Conservation (phyloP, 352 stramenopile genomes). For the Globisporangium spinosum region DNA sequence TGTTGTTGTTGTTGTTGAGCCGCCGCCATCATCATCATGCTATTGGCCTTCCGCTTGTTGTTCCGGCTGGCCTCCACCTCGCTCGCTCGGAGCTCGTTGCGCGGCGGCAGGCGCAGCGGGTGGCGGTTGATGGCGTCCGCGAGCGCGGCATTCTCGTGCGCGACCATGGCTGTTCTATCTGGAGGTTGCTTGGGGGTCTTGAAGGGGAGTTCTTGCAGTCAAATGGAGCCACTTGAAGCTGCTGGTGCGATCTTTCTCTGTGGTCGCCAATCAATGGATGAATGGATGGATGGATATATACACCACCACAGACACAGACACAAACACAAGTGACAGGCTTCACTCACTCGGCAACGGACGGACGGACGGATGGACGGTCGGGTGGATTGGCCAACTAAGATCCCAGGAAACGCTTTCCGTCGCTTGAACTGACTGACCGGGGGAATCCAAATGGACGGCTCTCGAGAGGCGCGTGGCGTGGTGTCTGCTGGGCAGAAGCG, state of each 20-base stretch:
- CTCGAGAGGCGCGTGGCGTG: neutral
- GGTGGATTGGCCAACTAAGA: neutral
- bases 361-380: neutral
- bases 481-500: neutral
- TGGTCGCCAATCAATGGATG: neutral
- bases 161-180: constrained; percentile 9
- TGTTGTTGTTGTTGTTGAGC: neutral
- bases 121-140: constrained; percentile 3
- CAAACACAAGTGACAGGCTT: neutral
- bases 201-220: neutral
- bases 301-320: neutral
- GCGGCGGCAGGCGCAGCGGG: constrained; percentile 1
- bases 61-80: neutral
- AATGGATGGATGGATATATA: neutral
- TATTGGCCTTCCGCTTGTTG: neutral
- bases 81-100: neutral
- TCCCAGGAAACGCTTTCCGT: neutral
- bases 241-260: constrained; percentile 1
- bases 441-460: neutral
- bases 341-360: constrained; percentile 1
- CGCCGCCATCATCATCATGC: neutral
- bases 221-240: neutral
- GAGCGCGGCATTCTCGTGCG: constrained; percentile 10
- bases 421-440: neutral
- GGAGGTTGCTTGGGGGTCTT: neutral